Evolutionary conservation across 2,329 filamentous ascomycete species (phyloP), one percentile per base, ranked within the genome.

Genomic region (Juglanconis sp.): DNA sequence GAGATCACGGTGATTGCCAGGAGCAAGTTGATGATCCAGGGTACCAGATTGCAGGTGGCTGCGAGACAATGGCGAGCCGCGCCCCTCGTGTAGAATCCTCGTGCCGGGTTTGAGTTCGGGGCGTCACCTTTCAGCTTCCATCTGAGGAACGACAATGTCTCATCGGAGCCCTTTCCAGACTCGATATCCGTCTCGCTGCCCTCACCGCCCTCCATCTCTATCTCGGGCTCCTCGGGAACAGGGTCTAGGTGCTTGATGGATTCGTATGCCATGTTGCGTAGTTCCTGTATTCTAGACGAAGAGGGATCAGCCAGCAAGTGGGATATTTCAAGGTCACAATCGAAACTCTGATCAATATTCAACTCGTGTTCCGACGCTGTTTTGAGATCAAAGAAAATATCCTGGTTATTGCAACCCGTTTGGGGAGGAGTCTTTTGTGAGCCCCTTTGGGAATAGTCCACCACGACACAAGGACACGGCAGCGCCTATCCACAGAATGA

Each of bases 21-120:
- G 1, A 59, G 5, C 1, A 59, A 6, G 32, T 55, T 59, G 35
- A 51, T 54, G 6, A 59, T 30, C 57, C 57, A 59, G 17, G 52
- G 57, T 2, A 59, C n/a, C n/a, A 51, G 38, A 31, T 30, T 34
- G 46, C 35, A 34, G 10, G 11, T 30, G 5, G 40, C 24, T 13
- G 47, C 31, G 6, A 35, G 35, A 10, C 13, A 11, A 5, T 31
- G 9, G 8, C 46, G 44, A 30, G 44, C 24, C 7, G 35, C 17
- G 9, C 44, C 35, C 5, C 24, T 30, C 44, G 24, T 57, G 35
- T 24, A 42, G 4, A 57, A 44, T 4, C n/a, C 8, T 44, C 49
- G 34, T 9, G 55, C 46, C 11, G 57, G 57, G 4, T 49, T 51
- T 3, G 30, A 15, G 34, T 44, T 50, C 13, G 51, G 17, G 10